Evolutionary conservation across 2,329 filamentous ascomycete species (phyloP).

Genomic region (Microdochium bolleyi): DNA sequence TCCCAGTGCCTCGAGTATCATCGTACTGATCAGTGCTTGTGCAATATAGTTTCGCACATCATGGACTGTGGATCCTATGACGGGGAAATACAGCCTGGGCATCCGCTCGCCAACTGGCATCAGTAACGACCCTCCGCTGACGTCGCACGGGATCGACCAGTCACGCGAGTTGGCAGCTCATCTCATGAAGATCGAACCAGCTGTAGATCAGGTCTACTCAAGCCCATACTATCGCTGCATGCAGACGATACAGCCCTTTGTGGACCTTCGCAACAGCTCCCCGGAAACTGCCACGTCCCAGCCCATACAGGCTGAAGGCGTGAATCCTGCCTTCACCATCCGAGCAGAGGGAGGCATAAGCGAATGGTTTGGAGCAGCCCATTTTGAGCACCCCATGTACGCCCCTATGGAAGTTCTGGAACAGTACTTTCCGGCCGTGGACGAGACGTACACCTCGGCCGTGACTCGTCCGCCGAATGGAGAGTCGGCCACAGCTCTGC

Average conservation of each 20-base stretch:
- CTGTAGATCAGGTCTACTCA: conserved; percentile 71
- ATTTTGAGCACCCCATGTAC: conserved; percentile 77
- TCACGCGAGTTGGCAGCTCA: conserved; percentile 66
- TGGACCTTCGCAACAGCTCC: conserved; percentile 30
- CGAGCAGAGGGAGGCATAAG: conserved; percentile 53
- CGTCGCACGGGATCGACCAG: conserved; percentile 79
- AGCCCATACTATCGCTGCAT: conserved; percentile 84
- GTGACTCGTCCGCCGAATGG: conserved; percentile 65
- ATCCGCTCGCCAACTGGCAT: conserved; percentile 82
- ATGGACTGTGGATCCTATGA: conserved; percentile 77
- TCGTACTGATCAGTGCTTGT: conserved; percentile 10
- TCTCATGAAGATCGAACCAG: conserved; percentile 53
- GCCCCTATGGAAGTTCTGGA: conserved; percentile 56
- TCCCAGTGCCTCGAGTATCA: too few species aligned
- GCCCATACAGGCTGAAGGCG: conserved; percentile 7
- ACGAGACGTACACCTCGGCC: conserved; percentile 49
- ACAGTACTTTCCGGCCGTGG: conserved; percentile 58
- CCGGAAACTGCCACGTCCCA: conserved; percentile 5
- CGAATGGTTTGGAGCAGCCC: conserved; percentile 87
- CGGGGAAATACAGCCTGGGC: conserved; percentile 67
- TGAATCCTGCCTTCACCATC: conserved; percentile 26
- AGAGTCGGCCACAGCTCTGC: conserved; percentile 72
- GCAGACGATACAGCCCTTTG: conserved; percentile 70
- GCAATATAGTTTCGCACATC: conserved; percentile 73
- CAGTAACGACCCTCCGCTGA: conserved; percentile 78